These are phyloP conservation scores for Ambrosiella xylebori DNA, from an alignment of 2,329 filamentous ascomycete species.

Conservation along the genomic window DNA sequence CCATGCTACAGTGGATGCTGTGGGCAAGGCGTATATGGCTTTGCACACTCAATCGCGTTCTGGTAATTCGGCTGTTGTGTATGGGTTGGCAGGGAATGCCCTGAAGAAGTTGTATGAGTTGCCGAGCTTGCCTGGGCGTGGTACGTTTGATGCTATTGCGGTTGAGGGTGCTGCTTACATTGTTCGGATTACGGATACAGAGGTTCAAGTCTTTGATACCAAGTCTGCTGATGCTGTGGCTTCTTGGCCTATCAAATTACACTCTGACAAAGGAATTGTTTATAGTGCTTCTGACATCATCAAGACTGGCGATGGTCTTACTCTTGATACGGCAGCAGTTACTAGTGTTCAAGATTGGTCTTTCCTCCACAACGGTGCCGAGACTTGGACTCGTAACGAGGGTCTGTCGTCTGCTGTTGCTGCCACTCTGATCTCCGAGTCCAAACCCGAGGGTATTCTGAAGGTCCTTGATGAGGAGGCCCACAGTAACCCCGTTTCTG, in stretches of 20 bases:
- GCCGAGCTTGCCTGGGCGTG: conserved; percentile 50
- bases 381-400: conserved; percentile 68
- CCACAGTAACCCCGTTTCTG: conserved; percentile 58
- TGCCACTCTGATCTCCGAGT: conserved; percentile 64
- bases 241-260: conserved; percentile 46
- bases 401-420: conserved; percentile 64
- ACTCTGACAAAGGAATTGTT: conserved; percentile 30
- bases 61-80: conserved; percentile 68
- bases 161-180: conserved; percentile 75
- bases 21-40: conserved; percentile 64
- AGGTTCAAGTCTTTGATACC: conserved; percentile 59
- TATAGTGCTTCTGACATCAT: conserved; percentile 72
- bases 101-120: conserved; percentile 57
- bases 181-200: conserved; percentile 59
- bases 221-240: conserved; percentile 59
- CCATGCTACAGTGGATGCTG: conserved; percentile 50
- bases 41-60: conserved; percentile 53
- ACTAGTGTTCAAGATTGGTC: conserved; percentile 51
- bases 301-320: conserved; percentile 46
- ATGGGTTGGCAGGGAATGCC: conserved; percentile 17
- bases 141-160: conserved; percentile 64
- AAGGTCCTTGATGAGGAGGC: conserved; percentile 74
- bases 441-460: conserved; percentile 55
- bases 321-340: conserved; percentile 53
- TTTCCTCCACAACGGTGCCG: conserved; percentile 64